Evolutionary conservation across 495 filamentous ascomycete species (phyloP), one percentile per base, ranked within the genome.

Genomic region (Lasiosphaeria hispida): DNA sequence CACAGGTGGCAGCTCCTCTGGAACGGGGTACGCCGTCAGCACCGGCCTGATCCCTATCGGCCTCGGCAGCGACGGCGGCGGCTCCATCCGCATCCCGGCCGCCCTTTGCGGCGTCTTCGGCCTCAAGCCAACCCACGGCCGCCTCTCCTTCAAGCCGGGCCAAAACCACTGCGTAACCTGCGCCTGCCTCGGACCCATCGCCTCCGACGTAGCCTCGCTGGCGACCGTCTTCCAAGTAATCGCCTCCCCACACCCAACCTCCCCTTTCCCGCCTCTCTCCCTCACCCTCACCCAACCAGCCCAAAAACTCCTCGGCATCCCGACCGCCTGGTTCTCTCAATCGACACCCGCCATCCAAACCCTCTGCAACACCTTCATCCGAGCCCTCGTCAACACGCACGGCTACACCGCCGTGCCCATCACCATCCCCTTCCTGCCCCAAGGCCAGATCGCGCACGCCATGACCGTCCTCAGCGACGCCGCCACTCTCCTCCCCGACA

Each of bases 1-100:
- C 73, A 87, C 87, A 42, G 91, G 91, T 40, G 91, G 91, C 30
- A 90, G 86, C 8, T 95, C 91, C 7, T 89, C 89, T 3, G 91
- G 91, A 4, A 83, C 87, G 18, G 91, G 81, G 1, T 93, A 92
- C 62, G 83, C 85, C 45, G 86, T 93, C 37, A 74, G 79, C 5
- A 73, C 85, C 6, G 91, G 91, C 1, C 76, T 95, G 1, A 78
- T 92, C 18, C 90, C 90, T n/a, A 81, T 96, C 59, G 87, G 87
- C 2, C 73, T 93, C 11, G 91, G 90, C 44, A 85, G 83, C 36
- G 91, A 96, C 68, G 90, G 88, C 23, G 91, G 91, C 30, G 91
- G 91, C 48, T 87, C 83, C 50, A 87, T 96, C 59, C 84, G 91
- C 5, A 85, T 95, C 48, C 91, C 91, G 0, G 74, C 88, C 1